Evolutionary conservation across 2,329 filamentous ascomycete species (phyloP), one percentile per base, ranked within the genome.

Genomic region (Pseudogymnoascus sp.): DNA sequence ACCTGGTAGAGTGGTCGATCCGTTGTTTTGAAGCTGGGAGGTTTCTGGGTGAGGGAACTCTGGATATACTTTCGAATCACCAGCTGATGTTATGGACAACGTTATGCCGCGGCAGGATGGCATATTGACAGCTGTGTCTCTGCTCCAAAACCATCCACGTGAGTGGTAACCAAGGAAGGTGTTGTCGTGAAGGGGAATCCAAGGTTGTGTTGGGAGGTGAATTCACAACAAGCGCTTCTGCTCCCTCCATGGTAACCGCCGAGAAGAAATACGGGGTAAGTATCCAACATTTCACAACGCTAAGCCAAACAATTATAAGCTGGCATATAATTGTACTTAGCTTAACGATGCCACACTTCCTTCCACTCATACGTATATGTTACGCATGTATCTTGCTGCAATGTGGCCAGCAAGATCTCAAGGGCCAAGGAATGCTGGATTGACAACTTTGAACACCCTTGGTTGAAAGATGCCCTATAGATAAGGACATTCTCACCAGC

Each of bases 1-100:
- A 56, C 16, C 50, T 33, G 50, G 3, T 21, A 19, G 50, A 33
- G 50, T 33, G 33, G 29, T 19, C 3, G 50, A 56, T 19, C 16
- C 50, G 29, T 19, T 63, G 26, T 78, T 73, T 2, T 69, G 72
- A 47, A 78, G 74, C 14, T 78, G 81, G 0, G 78, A 78, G 60
- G 75, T 77, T 60, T 83, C 80, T 0, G 81, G 81, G 65, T 85
- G 81, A 19, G 81, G 79, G 68, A 81, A 84, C 68, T 86, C 83
- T 13, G 79, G 78, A 2, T 85, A 74, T 19, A 69, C 71, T 50
- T 74, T 66, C 13, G 71, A 67, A 16, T 70, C 68, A 35, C 64
- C 59, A 29, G 71, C 65, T 5, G 70, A 72, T 21, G 73, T 62
- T 6, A 74, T 61, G 4, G 66, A 64, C 8, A 74, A 26, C 59